Conservation (phyloP, 495 filamentous ascomycete species). For the Aspergillus sclerotioniger region DNA sequence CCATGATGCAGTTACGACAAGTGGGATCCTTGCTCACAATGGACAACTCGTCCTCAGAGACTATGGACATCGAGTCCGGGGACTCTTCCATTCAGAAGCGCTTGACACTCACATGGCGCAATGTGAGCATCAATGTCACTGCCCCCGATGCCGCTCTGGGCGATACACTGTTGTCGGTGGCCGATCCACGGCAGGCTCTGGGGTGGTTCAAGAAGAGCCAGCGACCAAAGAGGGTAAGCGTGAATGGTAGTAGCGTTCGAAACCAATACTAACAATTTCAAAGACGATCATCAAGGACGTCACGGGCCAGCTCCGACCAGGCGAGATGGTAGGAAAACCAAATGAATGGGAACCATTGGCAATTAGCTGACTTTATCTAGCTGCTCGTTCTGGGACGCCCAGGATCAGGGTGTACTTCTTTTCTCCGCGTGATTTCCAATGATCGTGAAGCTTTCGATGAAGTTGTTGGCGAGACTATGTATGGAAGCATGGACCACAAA, state of each 20-base stretch:
- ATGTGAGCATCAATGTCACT: conserved; percentile 36
- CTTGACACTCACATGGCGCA: conserved; percentile 38
- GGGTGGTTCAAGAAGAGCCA: conserved; percentile 18
- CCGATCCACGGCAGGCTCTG: conserved; percentile 34
- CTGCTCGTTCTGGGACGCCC: conserved; percentile 45
- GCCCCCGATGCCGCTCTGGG: conserved; percentile 43
- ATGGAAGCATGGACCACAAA: conserved; percentile 37
- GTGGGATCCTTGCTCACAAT: conserved; percentile 14
- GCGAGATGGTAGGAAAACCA: conserved; percentile 36
- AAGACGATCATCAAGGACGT: conserved; percentile 40
- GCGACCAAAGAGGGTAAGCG: conserved; percentile 31
- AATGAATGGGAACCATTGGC: neutral
- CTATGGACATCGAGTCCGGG: conserved; percentile 33
- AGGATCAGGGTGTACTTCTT: conserved; percentile 44
- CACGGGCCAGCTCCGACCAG: conserved; percentile 37
- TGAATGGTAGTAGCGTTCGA: neutral
- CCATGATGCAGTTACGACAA: neutral
- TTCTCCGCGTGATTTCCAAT: conserved; percentile 39
- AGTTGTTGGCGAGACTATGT: conserved; percentile 30
- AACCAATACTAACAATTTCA: neutral
- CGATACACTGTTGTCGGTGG: conserved; percentile 32
- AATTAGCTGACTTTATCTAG: conserved; percentile 15
- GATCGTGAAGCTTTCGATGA: conserved; percentile 38
- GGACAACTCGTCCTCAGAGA: conserved; percentile 38
- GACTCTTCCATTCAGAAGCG: conserved; percentile 26